Evolutionary conservation across 495 filamentous ascomycete species (phyloP).

Genomic region (Penicillium lagena): DNA sequence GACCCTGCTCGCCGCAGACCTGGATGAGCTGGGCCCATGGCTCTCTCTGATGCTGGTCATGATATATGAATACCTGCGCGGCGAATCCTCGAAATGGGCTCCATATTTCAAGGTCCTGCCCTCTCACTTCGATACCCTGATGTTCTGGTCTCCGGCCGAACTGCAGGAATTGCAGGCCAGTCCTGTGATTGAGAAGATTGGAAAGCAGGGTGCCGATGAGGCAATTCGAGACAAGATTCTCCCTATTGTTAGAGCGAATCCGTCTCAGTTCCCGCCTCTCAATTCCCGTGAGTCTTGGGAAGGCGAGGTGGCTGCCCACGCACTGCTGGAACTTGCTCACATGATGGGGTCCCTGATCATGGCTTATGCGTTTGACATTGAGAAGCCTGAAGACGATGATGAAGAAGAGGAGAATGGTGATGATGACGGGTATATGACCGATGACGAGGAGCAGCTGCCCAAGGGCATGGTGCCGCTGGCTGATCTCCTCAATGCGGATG

Average conservation of each 20-base stretch:
- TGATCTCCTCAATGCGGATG: conserved; percentile 89
- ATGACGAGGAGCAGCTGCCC: conserved; percentile 57
- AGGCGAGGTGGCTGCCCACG: conserved; percentile 37
- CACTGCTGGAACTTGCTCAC: conserved; percentile 59
- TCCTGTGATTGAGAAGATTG: conserved; percentile 71
- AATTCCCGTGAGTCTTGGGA: conserved; percentile 44
- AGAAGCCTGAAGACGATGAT: conserved; percentile 46
- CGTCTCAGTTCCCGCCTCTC: conserved; percentile 39
- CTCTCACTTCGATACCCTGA: conserved; percentile 72
- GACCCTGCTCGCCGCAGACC: conserved; percentile 33
- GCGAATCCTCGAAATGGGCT: conserved; percentile 61
- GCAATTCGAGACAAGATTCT: conserved; percentile 58
- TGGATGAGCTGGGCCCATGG: conserved; percentile 46
- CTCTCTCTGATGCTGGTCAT: conserved; percentile 69
- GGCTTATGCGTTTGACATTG: conserved; percentile 91
- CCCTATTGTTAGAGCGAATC: conserved; percentile 48
- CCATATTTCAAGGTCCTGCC: conserved; percentile 82
- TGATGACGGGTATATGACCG: conserved; percentile 61
- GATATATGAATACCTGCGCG: conserved; percentile 66
- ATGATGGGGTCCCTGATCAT: conserved; percentile 82
- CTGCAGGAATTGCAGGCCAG: conserved; percentile 70
- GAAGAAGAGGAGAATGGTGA: conserved; percentile 43
- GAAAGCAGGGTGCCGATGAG: conserved; percentile 62
- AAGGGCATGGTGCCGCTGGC: conserved; percentile 93
- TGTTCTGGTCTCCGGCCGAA: conserved; percentile 79